Conservation (phyloP, 2,329 filamentous ascomycete genomes). For the Torrubiellomyces zombiae region DNA sequence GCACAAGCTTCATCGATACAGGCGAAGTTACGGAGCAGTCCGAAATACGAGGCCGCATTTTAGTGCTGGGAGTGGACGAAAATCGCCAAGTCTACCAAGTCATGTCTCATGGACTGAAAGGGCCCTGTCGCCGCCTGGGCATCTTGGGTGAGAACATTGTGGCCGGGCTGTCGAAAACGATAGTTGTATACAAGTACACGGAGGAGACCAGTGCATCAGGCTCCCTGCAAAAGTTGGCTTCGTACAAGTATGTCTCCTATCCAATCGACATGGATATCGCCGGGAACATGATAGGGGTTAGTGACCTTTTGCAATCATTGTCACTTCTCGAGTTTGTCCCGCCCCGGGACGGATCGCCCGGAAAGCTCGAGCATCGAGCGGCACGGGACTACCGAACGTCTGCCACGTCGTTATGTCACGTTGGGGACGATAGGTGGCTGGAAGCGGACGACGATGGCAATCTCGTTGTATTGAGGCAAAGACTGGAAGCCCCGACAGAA, state of each 20-base stretch:
- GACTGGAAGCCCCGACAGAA: slow-evolving; percentile 52
- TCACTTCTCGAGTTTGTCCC: slow-evolving; percentile 57
- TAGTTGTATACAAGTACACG: slow-evolving; percentile 40
- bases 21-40: slow-evolving; percentile 32
- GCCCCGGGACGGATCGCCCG: slow-evolving; percentile 36
- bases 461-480: slow-evolving; percentile 60
- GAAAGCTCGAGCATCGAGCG: slow-evolving; percentile 55
- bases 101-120: slow-evolving; percentile 52
- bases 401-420: slow-evolving; percentile 59
- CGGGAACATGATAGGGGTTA: slow-evolving; percentile 62
- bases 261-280: slow-evolving; percentile 67
- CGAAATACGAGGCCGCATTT: slow-evolving; percentile 50
- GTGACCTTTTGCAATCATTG: slow-evolving; percentile 87
- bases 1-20: slow-evolving; percentile 62
- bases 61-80: slow-evolving; percentile 69
- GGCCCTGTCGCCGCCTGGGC: slow-evolving; percentile 64
- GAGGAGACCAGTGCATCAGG: slow-evolving; percentile 39
- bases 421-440: slow-evolving; percentile 61
- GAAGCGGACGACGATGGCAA: slow-evolving; percentile 82
- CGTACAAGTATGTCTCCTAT: slow-evolving; percentile 67
- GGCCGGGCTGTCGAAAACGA: slow-evolving; percentile 77
- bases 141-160: slow-evolving; percentile 65
- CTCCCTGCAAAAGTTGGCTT: slow-evolving; percentile 51
- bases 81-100: slow-evolving; percentile 59
- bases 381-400: slow-evolving; percentile 71